Evolutionary conservation across 2,329 filamentous ascomycete species (phyloP), one percentile per base, ranked within the genome.

Genomic region (Dichotomopilus funicola): DNA sequence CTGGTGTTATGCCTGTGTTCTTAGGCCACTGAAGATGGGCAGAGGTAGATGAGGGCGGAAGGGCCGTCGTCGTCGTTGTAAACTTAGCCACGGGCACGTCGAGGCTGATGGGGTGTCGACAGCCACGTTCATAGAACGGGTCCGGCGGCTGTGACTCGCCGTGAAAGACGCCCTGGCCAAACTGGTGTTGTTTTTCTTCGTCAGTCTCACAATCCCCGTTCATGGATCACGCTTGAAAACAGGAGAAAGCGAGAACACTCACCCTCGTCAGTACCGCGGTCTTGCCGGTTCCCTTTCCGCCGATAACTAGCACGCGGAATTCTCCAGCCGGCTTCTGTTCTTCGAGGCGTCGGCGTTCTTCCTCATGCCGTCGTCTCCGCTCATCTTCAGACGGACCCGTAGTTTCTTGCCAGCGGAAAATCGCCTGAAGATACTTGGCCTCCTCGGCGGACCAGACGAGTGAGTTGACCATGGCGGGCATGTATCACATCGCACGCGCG

Each of bases 361-460:
- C 55, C 34, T 52, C 52, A 42, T 48, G 50, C n/a, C 53, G 46
- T 33, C 56, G 46, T 35, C 43, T 60, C 49, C 42, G 57, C 43
- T 52, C 54, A 7, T 65, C 59, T 6, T 62, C 63, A 6, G 66
- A 64, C 19, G 61, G 57, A n/a, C 64, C 62, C 10, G 59, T 55
- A 12, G 50, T 44, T 6, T 72, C 70, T 42, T 72, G 65, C 71
- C 72, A 74, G 19, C 65, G 62, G 49, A 75, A 67, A 19, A 75
- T 63, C 35, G 71, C 70, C 59, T 67, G 68, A 54, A 74, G 66
- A 53, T 74, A 75, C 55, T 66, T 67, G 41, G 67, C 65, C 59
- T 75, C 73, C 40, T 75, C 73, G 3, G 71, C 64, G 0, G 72
- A 70, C 64, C 70, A 72, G 40, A 70, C 63, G 56, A 73, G 61